A percentile compares a stretch with the other conserved stretches of the same genome.
Conservation (phyloP, 1,284 basidiomycete species). For the Tilletia caries region DNA sequence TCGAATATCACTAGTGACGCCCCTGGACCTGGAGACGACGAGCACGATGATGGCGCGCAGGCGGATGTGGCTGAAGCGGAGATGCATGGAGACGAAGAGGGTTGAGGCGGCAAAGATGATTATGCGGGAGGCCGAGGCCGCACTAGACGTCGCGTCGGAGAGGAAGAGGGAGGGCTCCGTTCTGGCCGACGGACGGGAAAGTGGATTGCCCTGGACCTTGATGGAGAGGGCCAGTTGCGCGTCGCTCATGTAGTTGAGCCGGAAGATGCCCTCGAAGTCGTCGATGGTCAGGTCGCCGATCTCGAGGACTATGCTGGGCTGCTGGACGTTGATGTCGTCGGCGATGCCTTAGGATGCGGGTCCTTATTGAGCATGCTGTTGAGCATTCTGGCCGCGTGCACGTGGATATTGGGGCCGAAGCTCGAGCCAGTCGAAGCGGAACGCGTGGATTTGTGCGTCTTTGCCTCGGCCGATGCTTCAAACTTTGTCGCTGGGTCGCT, state of each 20-base stretch:
- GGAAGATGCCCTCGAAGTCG: conserved; percentile 94
- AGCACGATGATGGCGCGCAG: conserved; percentile 95
- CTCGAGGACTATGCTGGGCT: conserved; percentile 96
- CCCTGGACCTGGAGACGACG: conserved; percentile 90
- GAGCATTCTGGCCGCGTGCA: conserved; percentile 54
- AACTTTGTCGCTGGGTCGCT: too few relatives aligned
- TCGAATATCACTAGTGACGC: conserved; percentile 99
- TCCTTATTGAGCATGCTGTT: conserved; percentile 55
- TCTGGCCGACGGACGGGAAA: conserved; percentile 60
- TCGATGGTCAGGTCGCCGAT: conserved; percentile 94
- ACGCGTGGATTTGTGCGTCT: too few relatives aligned
- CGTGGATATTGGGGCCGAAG: conserved; percentile 67
- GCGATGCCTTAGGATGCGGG: conserved; percentile 92
- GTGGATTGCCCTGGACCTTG: conserved; percentile 92
- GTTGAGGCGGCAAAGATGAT: conserved; percentile 52
- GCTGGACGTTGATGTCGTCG: conserved; percentile 93
- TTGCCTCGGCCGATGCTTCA: too few relatives aligned
- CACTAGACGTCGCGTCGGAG: conserved; percentile 18
- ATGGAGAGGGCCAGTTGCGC: conserved; percentile 93
- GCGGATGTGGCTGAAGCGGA: conserved; percentile 89
- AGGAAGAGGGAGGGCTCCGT: conserved; percentile 30
- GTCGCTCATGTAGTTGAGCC: conserved; percentile 90
- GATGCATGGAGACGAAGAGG: conserved; percentile 81
- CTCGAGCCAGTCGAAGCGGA: conserved; percentile 90
- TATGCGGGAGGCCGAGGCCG: conserved; percentile 33